A percentile compares a stretch with the other conserved stretches of the same genome.
phyloP scores from a whole-genome alignment of 192 early-diverging fungal species.

The Paraglomus occultum region DNA sequence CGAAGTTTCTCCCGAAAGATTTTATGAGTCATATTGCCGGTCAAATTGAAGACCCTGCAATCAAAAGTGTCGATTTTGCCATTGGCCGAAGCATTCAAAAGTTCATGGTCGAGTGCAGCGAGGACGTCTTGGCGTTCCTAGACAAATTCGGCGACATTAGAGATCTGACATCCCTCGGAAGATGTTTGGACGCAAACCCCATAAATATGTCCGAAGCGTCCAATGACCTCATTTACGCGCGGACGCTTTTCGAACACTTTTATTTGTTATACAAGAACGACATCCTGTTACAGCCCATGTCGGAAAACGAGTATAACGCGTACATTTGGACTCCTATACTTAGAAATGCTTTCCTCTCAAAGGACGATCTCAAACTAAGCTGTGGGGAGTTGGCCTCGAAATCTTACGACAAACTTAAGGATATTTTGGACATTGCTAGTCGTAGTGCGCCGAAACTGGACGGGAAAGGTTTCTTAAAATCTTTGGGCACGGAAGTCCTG shows the following conservation, averaged over 20 bases:
- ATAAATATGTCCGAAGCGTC: background rate
- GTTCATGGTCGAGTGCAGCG: background rate
- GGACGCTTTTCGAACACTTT: background rate
- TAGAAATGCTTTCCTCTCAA: constrained; percentile 10
- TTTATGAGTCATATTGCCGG: background rate
- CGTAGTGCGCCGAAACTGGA: background rate
- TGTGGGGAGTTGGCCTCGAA: background rate
- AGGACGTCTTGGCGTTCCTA: constrained; percentile 3
- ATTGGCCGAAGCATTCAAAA: background rate
- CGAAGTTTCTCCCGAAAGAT: background rate
- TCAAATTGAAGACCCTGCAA: background rate
- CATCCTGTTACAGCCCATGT: constrained; percentile 2
- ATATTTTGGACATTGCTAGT: constrained; percentile 5
- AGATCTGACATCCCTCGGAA: background rate
- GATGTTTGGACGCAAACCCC: background rate
- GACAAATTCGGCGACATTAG: background rate
- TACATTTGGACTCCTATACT: constrained; percentile 13
- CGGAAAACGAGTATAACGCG: constrained; percentile 4
- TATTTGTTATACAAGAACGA: constrained; percentile 20
- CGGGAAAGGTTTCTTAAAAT: constrained; percentile 14
- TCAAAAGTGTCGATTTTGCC: background rate
- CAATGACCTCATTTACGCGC: constrained; percentile 6
- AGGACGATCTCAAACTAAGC: constrained; percentile 1
- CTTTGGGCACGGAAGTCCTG: constrained; percentile 10
- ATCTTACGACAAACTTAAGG: constrained; percentile 14